Base-by-base conservation (phyloP, 306 rosid genomes). In the Vigna hirtella region DNA sequence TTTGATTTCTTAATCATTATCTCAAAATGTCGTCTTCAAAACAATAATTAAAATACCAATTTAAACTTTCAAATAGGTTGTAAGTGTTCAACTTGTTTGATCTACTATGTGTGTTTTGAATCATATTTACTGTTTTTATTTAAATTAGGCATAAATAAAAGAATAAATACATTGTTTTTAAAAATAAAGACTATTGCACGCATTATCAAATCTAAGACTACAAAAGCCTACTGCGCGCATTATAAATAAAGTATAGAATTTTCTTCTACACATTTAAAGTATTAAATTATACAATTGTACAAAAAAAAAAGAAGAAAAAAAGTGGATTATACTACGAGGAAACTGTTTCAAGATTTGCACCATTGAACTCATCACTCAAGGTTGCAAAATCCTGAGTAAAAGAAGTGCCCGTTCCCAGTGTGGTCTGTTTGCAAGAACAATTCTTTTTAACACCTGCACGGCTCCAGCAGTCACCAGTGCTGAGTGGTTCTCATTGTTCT, bases 361-460 rank as follows among this genome's bases (percentile, higher is more conserved):
- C 43, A 20, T 72, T 52, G 43, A 32, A 20, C 71, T 64, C 57
- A 45, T 88, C 83, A 20, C 22, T 20, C 22, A 87, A 0, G 87
- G 85, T 10, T 90, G 95, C 57, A 90, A 80, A 63, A 72, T 88
- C 85, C 91, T 88, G 63, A 94, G 91, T 84, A 94, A 72, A 82
- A 63, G 93, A 74, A 94, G 94, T 15, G 98, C 94, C 66, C 78
- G 76, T 53, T 73, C 87, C 98, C 98, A 92, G 11, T 92, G 93
- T 12, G 90, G 89, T 76, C 89, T 86, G 26, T 89, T 89, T 15
- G 93, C 72, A 1, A 85, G 81, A 55, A 90, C 88, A 66, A 92
- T 87, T 85, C 89, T 88, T 81, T 80, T 80, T 36, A 94, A 70
- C 6, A 82, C 90, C 0, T 91, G 92, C 49, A 89, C 92, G 2